phyloP scores from a whole-genome alignment of 1,139 yeast species.

The Geotrichum carabidarum region DNA sequence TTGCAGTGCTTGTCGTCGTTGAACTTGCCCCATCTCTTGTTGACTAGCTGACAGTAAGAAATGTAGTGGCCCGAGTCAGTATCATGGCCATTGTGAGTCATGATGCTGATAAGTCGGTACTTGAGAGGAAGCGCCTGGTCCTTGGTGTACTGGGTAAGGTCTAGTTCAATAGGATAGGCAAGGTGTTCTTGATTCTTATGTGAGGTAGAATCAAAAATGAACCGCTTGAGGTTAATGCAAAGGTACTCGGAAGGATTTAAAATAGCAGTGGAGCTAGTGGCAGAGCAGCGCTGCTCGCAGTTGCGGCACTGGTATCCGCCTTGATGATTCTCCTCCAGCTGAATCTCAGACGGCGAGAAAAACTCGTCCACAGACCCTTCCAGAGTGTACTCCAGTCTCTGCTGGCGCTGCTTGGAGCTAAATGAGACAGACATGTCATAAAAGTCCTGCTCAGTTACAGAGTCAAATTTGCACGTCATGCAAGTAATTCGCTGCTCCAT shows the following conservation, averaged over 20 bases:
- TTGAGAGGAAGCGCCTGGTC: constrained; percentile 45
- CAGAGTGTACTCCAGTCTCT: constrained; percentile 48
- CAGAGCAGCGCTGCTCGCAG: constrained; percentile 70
- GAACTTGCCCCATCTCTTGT: constrained; percentile 28
- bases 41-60: constrained; percentile 86
- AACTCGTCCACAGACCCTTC: constrained; percentile 71
- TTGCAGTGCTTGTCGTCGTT: not conserved
- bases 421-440: constrained; percentile 70
- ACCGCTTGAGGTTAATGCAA: constrained; percentile 79
- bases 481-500: constrained; percentile 81
- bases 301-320: constrained; percentile 70
- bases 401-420: constrained; percentile 41
- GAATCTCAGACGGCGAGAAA: constrained; percentile 70
- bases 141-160: constrained; percentile 52
- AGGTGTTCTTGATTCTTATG: constrained; percentile 77
- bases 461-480: constrained; percentile 66
- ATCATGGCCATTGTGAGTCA: constrained; percentile 90
- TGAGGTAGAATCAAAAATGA: constrained; percentile 41
- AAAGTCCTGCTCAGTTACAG: constrained; percentile 85
- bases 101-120: constrained; percentile 73
- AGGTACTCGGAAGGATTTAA: constrained; percentile 81
- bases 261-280: constrained; percentile 67
- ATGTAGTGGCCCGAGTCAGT: constrained; percentile 91
- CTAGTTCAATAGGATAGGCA: constrained; percentile 69
- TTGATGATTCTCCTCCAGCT: constrained; percentile 53